phyloP scores from a whole-genome alignment of 129 eudicot species.

The Lactuca sativa region DNA sequence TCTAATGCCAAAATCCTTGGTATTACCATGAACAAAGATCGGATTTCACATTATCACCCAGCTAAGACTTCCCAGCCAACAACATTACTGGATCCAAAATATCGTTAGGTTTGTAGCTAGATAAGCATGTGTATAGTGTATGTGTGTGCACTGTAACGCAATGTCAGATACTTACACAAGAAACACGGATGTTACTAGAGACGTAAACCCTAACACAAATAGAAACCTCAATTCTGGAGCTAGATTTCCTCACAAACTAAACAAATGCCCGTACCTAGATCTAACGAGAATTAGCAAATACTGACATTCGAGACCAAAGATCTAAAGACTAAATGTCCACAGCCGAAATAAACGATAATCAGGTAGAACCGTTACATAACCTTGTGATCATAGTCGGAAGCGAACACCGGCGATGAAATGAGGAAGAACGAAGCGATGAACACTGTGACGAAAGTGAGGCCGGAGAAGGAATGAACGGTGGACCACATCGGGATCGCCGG shows the following conservation, averaged over 20 bases:
- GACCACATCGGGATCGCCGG: conserved; percentile 65
- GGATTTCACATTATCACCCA: neutral
- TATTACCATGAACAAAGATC: neutral
- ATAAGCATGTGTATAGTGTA: conserved; percentile 2
- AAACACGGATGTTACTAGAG: neutral
- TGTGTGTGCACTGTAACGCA: conserved; percentile 2
- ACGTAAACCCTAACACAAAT: conserved; percentile 31
- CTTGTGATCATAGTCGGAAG: conserved; percentile 80
- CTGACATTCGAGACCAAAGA: neutral
- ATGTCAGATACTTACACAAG: neutral
- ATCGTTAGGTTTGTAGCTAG: neutral
- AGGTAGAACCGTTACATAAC: conserved; percentile 26
- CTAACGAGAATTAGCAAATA: conserved; percentile 4
- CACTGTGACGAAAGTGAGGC: conserved; percentile 7
- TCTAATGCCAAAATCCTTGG: neutral
- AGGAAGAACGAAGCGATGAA: conserved; percentile 27
- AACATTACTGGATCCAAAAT: conserved; percentile 5
- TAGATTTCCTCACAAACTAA: conserved; percentile 6
- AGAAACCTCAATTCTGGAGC: conserved; percentile 14
- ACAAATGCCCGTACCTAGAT: conserved; percentile 10
- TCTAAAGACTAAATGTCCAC: neutral
- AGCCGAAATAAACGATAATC: neutral
- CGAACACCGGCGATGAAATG: conserved; percentile 54
- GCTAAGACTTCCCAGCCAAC: neutral
- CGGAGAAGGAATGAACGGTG: conserved; percentile 43